Conservation (phyloP, 2,329 filamentous ascomycete species). For the Nannizzia gypsea region DNA sequence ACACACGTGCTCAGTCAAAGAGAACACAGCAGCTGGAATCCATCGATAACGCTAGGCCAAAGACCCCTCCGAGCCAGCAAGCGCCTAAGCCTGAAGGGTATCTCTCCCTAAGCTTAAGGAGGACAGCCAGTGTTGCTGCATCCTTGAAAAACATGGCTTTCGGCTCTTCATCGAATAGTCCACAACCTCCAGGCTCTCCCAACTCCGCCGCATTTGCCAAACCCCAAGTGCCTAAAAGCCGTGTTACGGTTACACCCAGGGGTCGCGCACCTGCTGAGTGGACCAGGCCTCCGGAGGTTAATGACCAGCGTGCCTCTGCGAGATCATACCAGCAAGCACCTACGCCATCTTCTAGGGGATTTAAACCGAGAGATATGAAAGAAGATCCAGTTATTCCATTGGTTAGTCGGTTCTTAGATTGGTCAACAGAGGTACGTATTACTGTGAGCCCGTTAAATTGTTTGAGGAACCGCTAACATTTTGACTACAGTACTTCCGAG, state of each 20-base stretch:
- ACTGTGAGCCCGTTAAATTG: background rate
- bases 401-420: slow-evolving; percentile 75
- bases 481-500: slow-evolving; percentile 65
- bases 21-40: slow-evolving; percentile 32
- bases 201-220: slow-evolving; percentile 12
- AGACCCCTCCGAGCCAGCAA: slow-evolving; percentile 38
- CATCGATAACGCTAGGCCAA: slow-evolving; percentile 28
- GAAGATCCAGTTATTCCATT: slow-evolving; percentile 58
- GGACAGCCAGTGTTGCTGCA: slow-evolving; percentile 53
- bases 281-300: slow-evolving; percentile 60
- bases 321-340: slow-evolving; percentile 65
- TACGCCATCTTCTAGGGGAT: slow-evolving; percentile 69
- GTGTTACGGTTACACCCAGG: slow-evolving; percentile 34
- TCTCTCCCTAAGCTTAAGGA: slow-evolving; percentile 47
- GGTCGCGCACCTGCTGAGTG: slow-evolving; percentile 46
- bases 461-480: background rate
- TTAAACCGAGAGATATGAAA: slow-evolving; percentile 49
- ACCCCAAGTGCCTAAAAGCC: slow-evolving; percentile 20
- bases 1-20: slow-evolving; percentile 21
- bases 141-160: slow-evolving; percentile 52
- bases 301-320: slow-evolving; percentile 53
- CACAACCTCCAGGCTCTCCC: slow-evolving; percentile 18
- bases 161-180: slow-evolving; percentile 26
- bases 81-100: slow-evolving; percentile 49
- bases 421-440: slow-evolving; percentile 63